Base-by-base conservation (phyloP, 352 stramenopile genomes). In the Phytopythium sindhum region DNA sequence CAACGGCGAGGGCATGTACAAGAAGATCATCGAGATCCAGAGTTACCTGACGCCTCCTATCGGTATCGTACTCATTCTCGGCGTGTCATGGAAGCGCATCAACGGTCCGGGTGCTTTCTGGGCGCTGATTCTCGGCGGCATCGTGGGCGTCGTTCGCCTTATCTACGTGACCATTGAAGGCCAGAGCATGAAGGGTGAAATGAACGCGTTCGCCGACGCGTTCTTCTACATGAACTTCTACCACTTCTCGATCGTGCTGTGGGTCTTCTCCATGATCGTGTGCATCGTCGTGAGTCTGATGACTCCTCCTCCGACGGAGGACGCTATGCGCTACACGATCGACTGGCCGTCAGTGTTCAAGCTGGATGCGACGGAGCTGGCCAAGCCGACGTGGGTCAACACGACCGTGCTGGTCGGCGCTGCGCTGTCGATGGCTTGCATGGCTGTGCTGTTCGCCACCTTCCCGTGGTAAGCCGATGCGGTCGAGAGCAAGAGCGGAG, bases 161-260 rank as follows among this genome's bases (percentile, higher is more conserved):
- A 80, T 90, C 52, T 88, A 86, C 57, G 73, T 88, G 48, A 84
- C 76, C n/a, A 80, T 81, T 48, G 79, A 82, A 48, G 70, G 78
- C 35, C 67, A 84, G 52, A 69, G 50, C 39, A 70, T 78, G 57
- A 69, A 80, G 35, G 75, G 70, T 44, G 61, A 80, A 15, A 66
- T 82, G 21, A 70, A 77, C 4, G 57, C 23, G 9, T 64, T 83
- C n/a, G 61, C 70, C 42, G 73, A 89, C 62, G 71, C 69, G 0
- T 89, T 86, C 54, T 86, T 86, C 61, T 84, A 85, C 69, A 84
- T 89, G 73, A 86, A 89, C 67, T 89, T 89, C 63, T 72, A 86
- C 66, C 78, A 88, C 66, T 89, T 88, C 63, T 77, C 80, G 7
- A 68, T 83, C 66, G 48, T 89, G 51, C 68, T 85, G 44, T 88